These are phyloP conservation scores for Tricholoma terreum DNA, from an alignment of 768 basidiomycete genomes.

Conservation along the genomic window DNA sequence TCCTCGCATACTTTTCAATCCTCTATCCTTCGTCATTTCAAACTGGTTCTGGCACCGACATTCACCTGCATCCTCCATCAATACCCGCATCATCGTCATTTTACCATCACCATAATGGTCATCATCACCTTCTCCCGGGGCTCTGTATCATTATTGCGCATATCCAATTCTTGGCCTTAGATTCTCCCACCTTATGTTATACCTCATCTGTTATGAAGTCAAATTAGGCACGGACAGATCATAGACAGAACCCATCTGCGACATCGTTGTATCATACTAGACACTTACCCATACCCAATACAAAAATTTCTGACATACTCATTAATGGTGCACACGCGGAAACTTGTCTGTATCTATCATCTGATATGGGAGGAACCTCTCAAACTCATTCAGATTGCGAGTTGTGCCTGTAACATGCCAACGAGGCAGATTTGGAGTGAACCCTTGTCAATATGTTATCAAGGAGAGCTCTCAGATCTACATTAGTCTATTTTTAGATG, in stretches of 20 bases:
- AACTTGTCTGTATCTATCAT: too few species aligned
- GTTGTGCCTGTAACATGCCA: too few species aligned
- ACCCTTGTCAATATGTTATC: too few species aligned
- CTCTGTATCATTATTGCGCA: background rate
- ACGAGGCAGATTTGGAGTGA: too few species aligned
- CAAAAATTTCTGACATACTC: too few species aligned
- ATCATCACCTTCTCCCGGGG: background rate
- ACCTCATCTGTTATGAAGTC: background rate
- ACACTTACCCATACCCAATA: background rate
- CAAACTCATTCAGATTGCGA: too few species aligned
- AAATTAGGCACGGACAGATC: background rate
- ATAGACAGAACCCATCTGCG: background rate
- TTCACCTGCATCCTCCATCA: background rate
- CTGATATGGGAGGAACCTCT: too few species aligned
- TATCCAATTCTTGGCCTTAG: background rate
- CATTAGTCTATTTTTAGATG: too few species aligned
- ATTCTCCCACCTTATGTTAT: background rate
- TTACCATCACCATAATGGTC: background rate
- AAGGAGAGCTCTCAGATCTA: too few species aligned
- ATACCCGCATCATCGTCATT: background rate
- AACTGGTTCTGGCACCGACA: background rate
- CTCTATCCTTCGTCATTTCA: background rate
- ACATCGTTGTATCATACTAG: background rate
- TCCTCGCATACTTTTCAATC: background rate
- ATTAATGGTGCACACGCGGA: too few species aligned